Conservation (phyloP, 2,329 filamentous ascomycete genomes). For the Diaporthe helianthi region DNA sequence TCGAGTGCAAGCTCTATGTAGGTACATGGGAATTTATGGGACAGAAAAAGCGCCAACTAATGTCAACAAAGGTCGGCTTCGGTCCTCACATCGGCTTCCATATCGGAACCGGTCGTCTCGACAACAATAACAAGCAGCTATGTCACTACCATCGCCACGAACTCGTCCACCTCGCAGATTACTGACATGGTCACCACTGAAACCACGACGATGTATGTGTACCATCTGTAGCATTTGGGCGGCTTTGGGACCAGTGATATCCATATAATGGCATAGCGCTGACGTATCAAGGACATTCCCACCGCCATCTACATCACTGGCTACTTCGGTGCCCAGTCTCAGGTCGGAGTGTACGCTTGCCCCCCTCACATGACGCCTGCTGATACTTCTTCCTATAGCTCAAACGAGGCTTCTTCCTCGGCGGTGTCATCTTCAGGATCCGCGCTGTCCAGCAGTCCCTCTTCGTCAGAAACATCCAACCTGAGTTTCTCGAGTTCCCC, state of each 20-base stretch:
- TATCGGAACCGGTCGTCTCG: neutral
- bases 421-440: neutral
- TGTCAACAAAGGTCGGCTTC: neutral
- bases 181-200: conserved; percentile 30
- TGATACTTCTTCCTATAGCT: conserved; percentile 2
- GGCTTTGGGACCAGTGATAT: neutral
- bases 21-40: neutral
- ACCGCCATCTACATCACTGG: neutral
- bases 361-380: neutral
- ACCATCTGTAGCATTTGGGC: neutral
- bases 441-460: neutral
- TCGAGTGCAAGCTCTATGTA: conserved; percentile 18
- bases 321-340: neutral
- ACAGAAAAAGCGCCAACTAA: neutral
- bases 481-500: neutral
- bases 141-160: conserved; percentile 32
- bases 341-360: neutral
- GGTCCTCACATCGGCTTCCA: neutral
- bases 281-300: conserved; percentile 15
- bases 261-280: neutral
- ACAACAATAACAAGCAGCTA: conserved; percentile 32
- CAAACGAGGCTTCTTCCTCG: neutral
- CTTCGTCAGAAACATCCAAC: neutral
- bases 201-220: conserved; percentile 23
- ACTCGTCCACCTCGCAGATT: conserved; percentile 32